A percentile compares a stretch with the other conserved stretches of the same genome.
Evolutionary conservation across 78 protist genomes (phyloP).

Genomic region (Dictyostelium brefeldianum): DNA sequence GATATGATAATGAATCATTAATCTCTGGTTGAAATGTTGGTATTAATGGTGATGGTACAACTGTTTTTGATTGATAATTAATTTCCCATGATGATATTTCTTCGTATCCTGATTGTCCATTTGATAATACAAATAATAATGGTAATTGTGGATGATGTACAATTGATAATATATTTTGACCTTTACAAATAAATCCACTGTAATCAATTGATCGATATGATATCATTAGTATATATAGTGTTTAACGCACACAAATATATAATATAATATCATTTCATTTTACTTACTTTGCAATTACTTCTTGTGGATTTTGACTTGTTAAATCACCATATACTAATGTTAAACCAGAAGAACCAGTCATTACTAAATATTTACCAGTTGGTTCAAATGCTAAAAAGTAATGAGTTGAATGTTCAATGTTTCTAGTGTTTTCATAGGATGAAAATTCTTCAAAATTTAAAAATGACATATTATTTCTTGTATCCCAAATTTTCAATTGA

Average conservation of each 20-base stretch:
- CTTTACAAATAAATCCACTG: conserved; percentile 80
- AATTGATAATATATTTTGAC: conserved; percentile 54
- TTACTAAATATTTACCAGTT: conserved; percentile 64
- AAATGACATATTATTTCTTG: conserved; percentile 30
- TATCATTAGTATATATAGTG: no score
- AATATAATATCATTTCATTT: background rate
- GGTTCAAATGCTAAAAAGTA: conserved; percentile 68
- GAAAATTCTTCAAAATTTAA: conserved; percentile 52
- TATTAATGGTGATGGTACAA: conserved; percentile 49
- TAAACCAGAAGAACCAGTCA: conserved; percentile 78
- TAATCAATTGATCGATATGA: background rate
- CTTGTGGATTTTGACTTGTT: conserved; percentile 19
- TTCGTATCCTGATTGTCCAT: conserved; percentile 34
- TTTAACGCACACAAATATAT: background rate
- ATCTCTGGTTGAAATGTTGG: conserved; percentile 49
- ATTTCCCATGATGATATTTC: conserved; percentile 69
- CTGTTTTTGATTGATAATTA: conserved; percentile 23
- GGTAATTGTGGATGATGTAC: conserved; percentile 79
- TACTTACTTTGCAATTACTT: conserved; percentile 64
- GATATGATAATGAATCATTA: conserved; percentile 41
- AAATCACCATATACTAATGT: conserved; percentile 71
- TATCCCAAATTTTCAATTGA: conserved; percentile 66
- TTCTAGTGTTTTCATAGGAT: conserved; percentile 76
- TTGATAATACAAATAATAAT: conserved; percentile 49
- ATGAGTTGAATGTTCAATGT: conserved; percentile 70